Evolutionary conservation across 768 basidiomycete genomes (phyloP).

Genomic region (Cubamyces sp.): DNA sequence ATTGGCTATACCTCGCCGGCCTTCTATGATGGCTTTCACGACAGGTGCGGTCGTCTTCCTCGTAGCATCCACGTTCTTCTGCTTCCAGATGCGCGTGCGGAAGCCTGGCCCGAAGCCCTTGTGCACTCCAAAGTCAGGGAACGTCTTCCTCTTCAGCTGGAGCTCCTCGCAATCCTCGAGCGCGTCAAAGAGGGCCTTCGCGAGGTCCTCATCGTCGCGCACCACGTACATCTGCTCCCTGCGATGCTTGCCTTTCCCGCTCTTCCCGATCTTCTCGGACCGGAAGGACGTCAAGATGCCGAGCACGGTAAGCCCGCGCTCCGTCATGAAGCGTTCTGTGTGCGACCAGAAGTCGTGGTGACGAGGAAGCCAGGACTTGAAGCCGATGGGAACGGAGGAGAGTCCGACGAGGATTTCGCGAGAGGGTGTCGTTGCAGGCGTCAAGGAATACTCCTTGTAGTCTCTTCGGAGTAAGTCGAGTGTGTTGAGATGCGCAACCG

Average conservation of each 20-base stretch:
- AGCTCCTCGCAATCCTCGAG: constrained; percentile 61
- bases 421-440: constrained; percentile 46
- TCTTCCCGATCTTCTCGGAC: constrained; percentile 44
- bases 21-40: constrained; percentile 62
- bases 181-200: constrained; percentile 56
- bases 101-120: constrained; percentile 35
- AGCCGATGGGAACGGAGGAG: constrained; percentile 76
- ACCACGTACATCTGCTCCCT: constrained; percentile 74
- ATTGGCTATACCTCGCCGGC: constrained; percentile 12
- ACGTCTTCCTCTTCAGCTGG: constrained; percentile 46
- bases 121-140: constrained; percentile 31
- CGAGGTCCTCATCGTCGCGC: constrained; percentile 46
- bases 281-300: constrained; percentile 83
- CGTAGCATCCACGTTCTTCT: constrained; percentile 63
- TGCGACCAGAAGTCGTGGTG: constrained; percentile 43
- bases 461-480: constrained; percentile 89
- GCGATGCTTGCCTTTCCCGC: constrained; percentile 57
- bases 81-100: constrained; percentile 59
- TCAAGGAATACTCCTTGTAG: constrained; percentile 83
- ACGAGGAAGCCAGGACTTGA: constrained; percentile 60
- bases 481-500: constrained; percentile 67
- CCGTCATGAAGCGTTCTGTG: constrained; percentile 63
- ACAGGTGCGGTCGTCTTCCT: constrained; percentile 72
- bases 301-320: constrained; percentile 64
- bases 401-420: constrained; percentile 68